phyloP scores from a whole-genome alignment of 164 flowering plant species.

The Chloranthus sessilifolius region DNA sequence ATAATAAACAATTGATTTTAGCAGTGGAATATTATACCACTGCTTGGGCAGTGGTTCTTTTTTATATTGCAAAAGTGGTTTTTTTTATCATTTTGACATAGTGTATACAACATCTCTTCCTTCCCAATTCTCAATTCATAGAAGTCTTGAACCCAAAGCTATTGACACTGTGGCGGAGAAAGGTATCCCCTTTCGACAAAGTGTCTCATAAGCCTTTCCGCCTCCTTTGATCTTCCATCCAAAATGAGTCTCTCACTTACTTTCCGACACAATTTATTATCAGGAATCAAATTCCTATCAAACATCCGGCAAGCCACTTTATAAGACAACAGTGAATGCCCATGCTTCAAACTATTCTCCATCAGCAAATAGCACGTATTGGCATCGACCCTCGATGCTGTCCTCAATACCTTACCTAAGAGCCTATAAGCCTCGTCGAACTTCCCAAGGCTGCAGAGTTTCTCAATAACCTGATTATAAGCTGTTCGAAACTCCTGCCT shows the following conservation, averaged over 20 bases:
- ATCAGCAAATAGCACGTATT: slow-evolving; percentile 69
- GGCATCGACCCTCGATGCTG: slow-evolving; percentile 63
- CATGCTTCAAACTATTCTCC: slow-evolving; percentile 56
- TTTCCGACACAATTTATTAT: slow-evolving; percentile 66
- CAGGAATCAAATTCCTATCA: slow-evolving; percentile 68
- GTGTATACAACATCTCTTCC: no score
- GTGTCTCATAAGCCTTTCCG: slow-evolving; percentile 61
- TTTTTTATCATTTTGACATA: no score
- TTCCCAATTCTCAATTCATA: no score
- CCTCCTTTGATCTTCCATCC: slow-evolving; percentile 57
- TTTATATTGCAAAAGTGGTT: no score
- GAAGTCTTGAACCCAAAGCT: no score
- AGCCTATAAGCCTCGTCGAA: slow-evolving; percentile 70
- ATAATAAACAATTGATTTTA: no score
- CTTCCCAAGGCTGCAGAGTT: slow-evolving; percentile 68
- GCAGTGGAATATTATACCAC: no score
- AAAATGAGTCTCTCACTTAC: slow-evolving; percentile 43
- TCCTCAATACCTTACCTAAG: slow-evolving; percentile 61
- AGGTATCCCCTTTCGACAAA: slow-evolving; percentile 77
- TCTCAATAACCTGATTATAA: slow-evolving; percentile 84
- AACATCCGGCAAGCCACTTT: slow-evolving; percentile 90
- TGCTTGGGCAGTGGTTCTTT: no score
- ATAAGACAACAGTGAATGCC: slow-evolving; percentile 49
- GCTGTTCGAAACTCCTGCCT: slow-evolving; percentile 46
- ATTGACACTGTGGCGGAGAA: slow-evolving; percentile 25